Evolutionary conservation across 1,284 basidiomycete genomes (phyloP).

Genomic region (Cryptococcus sp.): DNA sequence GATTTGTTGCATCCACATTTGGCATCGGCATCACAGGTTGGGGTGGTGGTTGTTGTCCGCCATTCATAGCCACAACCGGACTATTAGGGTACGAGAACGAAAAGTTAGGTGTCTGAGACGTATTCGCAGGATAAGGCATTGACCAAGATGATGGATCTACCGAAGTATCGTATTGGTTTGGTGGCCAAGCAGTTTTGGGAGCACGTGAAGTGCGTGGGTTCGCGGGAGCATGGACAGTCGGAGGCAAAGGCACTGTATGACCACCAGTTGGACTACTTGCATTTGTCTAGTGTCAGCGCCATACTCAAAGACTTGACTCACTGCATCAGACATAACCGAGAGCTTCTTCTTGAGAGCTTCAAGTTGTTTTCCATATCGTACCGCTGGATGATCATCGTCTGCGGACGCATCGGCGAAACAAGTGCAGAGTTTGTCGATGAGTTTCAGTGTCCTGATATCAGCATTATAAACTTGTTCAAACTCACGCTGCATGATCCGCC

Average conservation of each 20-base stretch:
- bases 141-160: conserved; percentile 3
- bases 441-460: conserved; percentile 20
- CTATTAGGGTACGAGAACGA: conserved; percentile 17
- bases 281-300: conserved; percentile 12
- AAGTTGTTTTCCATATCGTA: conserved; percentile 40
- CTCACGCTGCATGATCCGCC: conserved; percentile 37
- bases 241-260: conserved; percentile 23
- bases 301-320: conserved; percentile 1
- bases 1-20: not conserved
- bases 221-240: conserved; percentile 1
- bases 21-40: not conserved
- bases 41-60: conserved; percentile 5
- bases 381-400: conserved; percentile 42
- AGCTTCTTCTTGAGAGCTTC: conserved; percentile 32
- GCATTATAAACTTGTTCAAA: not conserved
- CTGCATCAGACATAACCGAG: conserved; percentile 22
- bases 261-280: conserved; percentile 30
- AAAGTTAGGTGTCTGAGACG: not conserved
- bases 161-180: not conserved
- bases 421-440: conserved; percentile 39
- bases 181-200: not conserved
- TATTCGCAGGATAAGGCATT: conserved; percentile 1
- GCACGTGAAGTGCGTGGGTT: not conserved
- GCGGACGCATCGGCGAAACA: conserved; percentile 33
- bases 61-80: conserved; percentile 1